These are phyloP conservation scores for Chionographis japonica DNA, from an alignment of 106 monocot genomes.

Conservation along the genomic window DNA sequence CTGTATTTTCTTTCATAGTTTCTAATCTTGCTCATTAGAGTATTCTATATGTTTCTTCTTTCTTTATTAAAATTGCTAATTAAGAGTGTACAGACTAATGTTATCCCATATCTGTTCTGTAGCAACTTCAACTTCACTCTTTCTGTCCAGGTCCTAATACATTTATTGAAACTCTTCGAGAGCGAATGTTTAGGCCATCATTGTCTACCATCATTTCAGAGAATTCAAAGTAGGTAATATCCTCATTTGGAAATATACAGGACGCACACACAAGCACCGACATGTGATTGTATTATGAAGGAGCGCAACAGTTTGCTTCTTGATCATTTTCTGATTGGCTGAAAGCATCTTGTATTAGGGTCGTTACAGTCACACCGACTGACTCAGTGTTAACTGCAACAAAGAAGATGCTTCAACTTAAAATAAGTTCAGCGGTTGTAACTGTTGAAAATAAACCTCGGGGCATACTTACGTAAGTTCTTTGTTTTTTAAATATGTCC, in stretches of 20 bases:
- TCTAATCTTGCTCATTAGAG: no score
- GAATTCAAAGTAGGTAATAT: constrained; percentile 89
- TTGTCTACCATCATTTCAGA: constrained; percentile 66
- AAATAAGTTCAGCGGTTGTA: constrained; percentile 63
- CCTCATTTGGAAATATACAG: background rate
- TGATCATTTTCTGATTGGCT: background rate
- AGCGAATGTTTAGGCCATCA: constrained; percentile 74
- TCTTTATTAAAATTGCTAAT: background rate
- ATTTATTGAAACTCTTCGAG: constrained; percentile 73
- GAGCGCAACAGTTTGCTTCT: background rate
- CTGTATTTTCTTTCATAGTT: background rate
- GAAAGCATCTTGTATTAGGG: constrained; percentile 22
- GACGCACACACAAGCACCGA: background rate
- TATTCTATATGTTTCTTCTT: background rate
- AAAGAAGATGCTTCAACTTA: constrained; percentile 76
- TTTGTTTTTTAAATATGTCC: background rate
- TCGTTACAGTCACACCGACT: constrained; percentile 51
- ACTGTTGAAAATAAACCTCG: constrained; percentile 60
- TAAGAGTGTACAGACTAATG: background rate
- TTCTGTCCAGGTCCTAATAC: constrained; percentile 60
- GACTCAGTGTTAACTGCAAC: constrained; percentile 74
- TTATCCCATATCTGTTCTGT: background rate
- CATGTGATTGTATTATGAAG: background rate
- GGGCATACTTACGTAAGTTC: constrained; percentile 69
- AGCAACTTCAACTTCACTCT: background rate